Conservation (phyloP, 805 yeast genomes). For the Wickerhamiella sorbophila region DNA sequence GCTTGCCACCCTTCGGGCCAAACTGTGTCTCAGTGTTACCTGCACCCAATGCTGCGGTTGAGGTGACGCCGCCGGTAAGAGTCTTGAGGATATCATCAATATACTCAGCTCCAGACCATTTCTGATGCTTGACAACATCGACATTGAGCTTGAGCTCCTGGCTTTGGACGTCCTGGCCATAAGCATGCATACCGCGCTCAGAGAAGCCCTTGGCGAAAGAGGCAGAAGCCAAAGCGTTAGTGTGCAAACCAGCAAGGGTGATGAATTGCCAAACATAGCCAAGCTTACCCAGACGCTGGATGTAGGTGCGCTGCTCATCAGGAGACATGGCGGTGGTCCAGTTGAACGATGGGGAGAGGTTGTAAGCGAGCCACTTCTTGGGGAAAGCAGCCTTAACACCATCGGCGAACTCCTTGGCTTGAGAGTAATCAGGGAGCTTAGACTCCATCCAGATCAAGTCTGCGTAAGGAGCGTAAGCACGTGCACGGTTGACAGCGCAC, state of each 20-base stretch:
- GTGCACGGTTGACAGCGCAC: conserved; percentile 93
- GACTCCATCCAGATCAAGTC: conserved; percentile 98
- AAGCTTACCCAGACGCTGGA: conserved; percentile 66
- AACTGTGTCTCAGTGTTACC: conserved; percentile 98
- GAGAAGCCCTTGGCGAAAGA: conserved; percentile 68
- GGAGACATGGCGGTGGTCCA: conserved; percentile 91
- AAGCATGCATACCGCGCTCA: conserved; percentile 85
- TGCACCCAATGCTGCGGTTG: conserved; percentile 96
- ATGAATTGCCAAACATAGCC: conserved; percentile 98
- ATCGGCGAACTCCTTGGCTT: conserved; percentile 87
- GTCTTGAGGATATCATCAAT: conserved; percentile 79
- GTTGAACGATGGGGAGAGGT: conserved; percentile 93
- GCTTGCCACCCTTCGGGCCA: conserved; percentile 27
- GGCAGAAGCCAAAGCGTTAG: conserved; percentile 85
- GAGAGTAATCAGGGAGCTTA: conserved; percentile 81
- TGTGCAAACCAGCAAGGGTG: conserved; percentile 92
- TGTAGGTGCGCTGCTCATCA: conserved; percentile 80
- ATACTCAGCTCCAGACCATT: conserved; percentile 98
- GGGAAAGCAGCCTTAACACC: conserved; percentile 77
- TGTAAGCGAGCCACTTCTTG: conserved; percentile 91
- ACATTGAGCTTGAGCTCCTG: conserved; percentile 80
- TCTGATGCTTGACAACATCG: conserved; percentile 94
- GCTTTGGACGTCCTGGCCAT: conserved; percentile 75
- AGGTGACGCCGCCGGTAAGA: conserved; percentile 86
- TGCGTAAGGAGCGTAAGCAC: conserved; percentile 88